A percentile compares a stretch with the other conserved stretches of the same genome.
Conservation (phyloP, 305 asterid species). For the Fraxinus ornus region DNA sequence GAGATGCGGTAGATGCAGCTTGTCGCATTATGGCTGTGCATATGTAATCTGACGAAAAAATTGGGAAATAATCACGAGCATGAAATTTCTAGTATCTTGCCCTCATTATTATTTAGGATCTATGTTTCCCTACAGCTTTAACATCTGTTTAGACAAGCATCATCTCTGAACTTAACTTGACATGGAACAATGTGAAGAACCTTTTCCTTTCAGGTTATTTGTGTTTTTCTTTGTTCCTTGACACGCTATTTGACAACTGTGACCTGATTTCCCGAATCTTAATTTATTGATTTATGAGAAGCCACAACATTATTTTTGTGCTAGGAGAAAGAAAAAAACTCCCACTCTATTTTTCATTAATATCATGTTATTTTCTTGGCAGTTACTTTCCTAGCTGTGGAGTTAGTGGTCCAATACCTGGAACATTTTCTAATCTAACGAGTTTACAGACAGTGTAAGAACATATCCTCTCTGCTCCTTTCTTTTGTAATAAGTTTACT, state of each 20-base stretch:
- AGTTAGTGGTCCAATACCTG: constrained; percentile 64
- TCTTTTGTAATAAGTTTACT: background rate
- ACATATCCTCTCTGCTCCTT: background rate
- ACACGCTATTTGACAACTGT: background rate
- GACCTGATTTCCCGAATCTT: background rate
- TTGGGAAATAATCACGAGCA: background rate
- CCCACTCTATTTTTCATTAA: background rate
- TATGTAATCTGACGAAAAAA: background rate
- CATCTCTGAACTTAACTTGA: background rate
- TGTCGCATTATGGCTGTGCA: background rate
- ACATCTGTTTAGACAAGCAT: background rate
- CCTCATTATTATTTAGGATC: background rate
- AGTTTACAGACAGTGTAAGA: constrained; percentile 53
- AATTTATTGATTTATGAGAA: background rate
- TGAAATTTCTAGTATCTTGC: background rate
- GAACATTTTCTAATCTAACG: constrained; percentile 47
- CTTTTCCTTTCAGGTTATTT: background rate
- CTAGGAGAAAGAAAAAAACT: background rate
- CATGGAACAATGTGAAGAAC: background rate
- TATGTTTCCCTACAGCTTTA: background rate
- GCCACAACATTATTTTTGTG: background rate
- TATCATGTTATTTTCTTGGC: constrained; percentile 20
- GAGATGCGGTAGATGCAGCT: background rate
- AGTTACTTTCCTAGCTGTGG: constrained; percentile 67
- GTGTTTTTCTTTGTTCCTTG: background rate